Evolutionary conservation across 192 early-diverging fungal genomes (phyloP), one percentile per base, ranked within the genome.

Genomic region (Entomortierella chlamydospora): DNA sequence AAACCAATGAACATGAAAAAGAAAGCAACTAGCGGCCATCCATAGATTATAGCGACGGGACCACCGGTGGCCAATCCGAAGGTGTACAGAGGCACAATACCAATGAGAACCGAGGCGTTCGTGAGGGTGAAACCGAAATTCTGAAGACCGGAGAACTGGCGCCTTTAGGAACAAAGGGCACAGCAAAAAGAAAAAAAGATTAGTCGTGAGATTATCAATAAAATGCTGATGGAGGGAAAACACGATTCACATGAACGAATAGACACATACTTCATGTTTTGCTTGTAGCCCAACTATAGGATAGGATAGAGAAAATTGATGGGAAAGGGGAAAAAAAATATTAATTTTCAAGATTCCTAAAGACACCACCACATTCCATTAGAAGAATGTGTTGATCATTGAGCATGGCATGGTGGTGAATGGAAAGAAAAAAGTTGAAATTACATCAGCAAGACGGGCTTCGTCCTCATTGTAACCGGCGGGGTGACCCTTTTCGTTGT

Each of bases 21-120:
- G 70, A 82, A 53, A 1, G 81, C 77, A 7, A 82, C 82, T 17
- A 88, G 47, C 47, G 87, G 20, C 87, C 87, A 88, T 7, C 87
- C 87, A 83, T 83, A 88, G 31, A 85, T 77, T 4, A 76, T 70
- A 33, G 58, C 72, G 12, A 87, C 47, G 13, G 87, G 80, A 31
- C 87, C 87, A 56, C 83, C 87, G 26, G 72, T 64, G 20, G 42
- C 50, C 81, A 87, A 80, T 25, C 84, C 70, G 54, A 85, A 81
- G 18, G 84, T 81, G 59, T 73, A 84, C 47, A 87, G 41, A 30
- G 74, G 74, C 2, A 78, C 66, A 47, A 78, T 78, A 51, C 74
- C 74, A n/a, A 78, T 78, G 31, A 78, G 43, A 20, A 78, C 74
- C 6, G 74, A 78, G 6, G 74, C 31, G 34, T 78, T 78, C 26